Evolutionary conservation across 805 yeast species (phyloP).

Genomic region (Cyberlindnera galapagoensis): DNA sequence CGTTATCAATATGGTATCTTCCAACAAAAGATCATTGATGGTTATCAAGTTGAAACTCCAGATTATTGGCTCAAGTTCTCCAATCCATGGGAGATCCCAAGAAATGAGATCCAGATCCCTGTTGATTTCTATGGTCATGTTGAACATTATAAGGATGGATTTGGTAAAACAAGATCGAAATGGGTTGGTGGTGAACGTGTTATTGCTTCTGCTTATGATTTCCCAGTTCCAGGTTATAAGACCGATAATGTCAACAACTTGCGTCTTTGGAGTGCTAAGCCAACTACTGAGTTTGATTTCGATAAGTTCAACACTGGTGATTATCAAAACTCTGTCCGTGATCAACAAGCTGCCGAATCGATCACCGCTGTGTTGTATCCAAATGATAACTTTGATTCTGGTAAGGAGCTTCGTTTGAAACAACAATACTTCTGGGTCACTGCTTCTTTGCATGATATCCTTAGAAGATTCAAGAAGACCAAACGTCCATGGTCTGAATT

Average conservation of each 20-base stretch:
- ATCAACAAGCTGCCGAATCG: conserved; percentile 85
- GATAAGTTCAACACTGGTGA: conserved; percentile 89
- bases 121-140: conserved; percentile 81
- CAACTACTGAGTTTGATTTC: conserved; percentile 88
- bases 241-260: conserved; percentile 81
- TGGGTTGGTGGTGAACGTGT: conserved; percentile 92
- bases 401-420: conserved; percentile 86
- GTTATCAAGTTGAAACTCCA: conserved; percentile 91
- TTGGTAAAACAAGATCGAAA: conserved; percentile 51
- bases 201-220: conserved; percentile 83
- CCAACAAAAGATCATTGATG: conserved; percentile 82
- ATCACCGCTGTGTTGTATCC: conserved; percentile 92
- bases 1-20: conserved; percentile 93
- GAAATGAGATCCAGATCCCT: conserved; percentile 82
- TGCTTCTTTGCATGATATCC: conserved; percentile 86
- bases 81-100: conserved; percentile 91
- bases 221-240: conserved; percentile 87
- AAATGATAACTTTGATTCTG: conserved; percentile 85
- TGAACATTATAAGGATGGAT: conserved; percentile 36
- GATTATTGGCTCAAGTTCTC: conserved; percentile 88
- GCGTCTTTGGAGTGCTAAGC: conserved; percentile 85
- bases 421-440: conserved; percentile 98
- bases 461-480: conserved; percentile 81
- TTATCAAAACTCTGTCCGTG: conserved; percentile 73
- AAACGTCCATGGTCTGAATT: conserved; percentile 74